Evolutionary conservation across 1,139 yeast genomes (phyloP).

Genomic region (Yamadazyma taylorii): DNA sequence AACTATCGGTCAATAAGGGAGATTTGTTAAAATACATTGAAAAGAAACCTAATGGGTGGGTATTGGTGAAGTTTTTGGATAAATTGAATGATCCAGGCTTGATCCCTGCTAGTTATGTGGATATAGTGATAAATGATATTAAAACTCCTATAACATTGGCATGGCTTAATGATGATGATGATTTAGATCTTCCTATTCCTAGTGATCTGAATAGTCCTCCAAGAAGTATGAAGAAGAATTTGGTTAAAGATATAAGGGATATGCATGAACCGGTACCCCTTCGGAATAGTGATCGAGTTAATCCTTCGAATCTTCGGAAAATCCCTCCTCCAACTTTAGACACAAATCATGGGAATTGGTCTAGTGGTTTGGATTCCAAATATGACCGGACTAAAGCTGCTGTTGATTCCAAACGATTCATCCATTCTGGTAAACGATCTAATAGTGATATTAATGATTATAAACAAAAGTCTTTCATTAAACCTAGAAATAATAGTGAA

Average conservation of each 20-base stretch:
- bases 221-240: background rate
- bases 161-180: slow-evolving; percentile 30
- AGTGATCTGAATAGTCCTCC: background rate
- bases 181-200: background rate
- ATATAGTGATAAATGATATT: slow-evolving; percentile 44
- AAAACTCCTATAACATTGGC: slow-evolving; percentile 35
- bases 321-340: background rate
- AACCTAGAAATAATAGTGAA: slow-evolving; percentile 4
- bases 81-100: slow-evolving; percentile 36
- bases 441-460: slow-evolving; percentile 3
- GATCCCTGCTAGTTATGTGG: slow-evolving; percentile 46
- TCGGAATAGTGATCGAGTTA: slow-evolving; percentile 7
- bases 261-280: slow-evolving; percentile 10
- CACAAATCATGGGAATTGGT: background rate
- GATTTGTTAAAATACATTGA: slow-evolving; percentile 42
- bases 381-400: background rate
- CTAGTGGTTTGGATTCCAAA: background rate
- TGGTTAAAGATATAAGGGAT: slow-evolving; percentile 9
- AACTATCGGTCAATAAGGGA: slow-evolving; percentile 38
- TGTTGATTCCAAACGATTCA: background rate
- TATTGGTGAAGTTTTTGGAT: slow-evolving; percentile 44
- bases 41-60: slow-evolving; percentile 43
- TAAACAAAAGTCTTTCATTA: background rate
- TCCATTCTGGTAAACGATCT: slow-evolving; percentile 1
- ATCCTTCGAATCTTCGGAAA: background rate